Conservation (phyloP, 306 rosid species). For the Vigna radiata region DNA sequence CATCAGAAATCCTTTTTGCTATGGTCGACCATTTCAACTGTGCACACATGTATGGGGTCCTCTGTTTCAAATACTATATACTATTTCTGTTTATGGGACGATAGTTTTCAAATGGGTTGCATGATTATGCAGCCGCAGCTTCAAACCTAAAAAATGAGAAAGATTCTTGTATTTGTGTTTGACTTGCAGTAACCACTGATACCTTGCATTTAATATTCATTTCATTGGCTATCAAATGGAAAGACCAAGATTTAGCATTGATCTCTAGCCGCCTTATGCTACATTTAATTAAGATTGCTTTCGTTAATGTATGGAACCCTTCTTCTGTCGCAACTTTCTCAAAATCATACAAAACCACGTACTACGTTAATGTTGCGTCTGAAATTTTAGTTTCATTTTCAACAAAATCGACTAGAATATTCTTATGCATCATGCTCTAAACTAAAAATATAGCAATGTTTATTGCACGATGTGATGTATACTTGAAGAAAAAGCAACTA, state of each 20-base stretch:
- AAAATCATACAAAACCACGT: background rate
- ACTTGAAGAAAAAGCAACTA: background rate
- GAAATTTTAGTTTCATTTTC: background rate
- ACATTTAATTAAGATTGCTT: background rate
- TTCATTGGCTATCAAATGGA: background rate
- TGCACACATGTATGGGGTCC: slow-evolving; percentile 33
- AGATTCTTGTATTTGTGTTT: slow-evolving; percentile 38
- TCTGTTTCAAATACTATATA: background rate
- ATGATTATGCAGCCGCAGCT: slow-evolving; percentile 41
- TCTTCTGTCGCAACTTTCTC: background rate
- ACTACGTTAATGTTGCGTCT: background rate
- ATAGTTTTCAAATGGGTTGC: slow-evolving; percentile 32
- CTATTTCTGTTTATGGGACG: too few species aligned
- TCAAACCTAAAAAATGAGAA: slow-evolving; percentile 14
- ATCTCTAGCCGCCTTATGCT: background rate
- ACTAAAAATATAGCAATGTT: background rate
- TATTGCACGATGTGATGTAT: background rate
- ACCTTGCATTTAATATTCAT: slow-evolving; percentile 10
- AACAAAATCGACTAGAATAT: background rate
- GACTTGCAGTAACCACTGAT: background rate
- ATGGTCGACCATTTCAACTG: slow-evolving; percentile 37
- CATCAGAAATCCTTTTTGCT: slow-evolving; percentile 18
- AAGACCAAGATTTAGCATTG: background rate
- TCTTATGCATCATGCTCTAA: background rate
- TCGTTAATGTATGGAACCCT: background rate